These are phyloP conservation scores for Cetradonia linearis DNA, from an alignment of 495 filamentous ascomycete species.

Conservation along the genomic window DNA sequence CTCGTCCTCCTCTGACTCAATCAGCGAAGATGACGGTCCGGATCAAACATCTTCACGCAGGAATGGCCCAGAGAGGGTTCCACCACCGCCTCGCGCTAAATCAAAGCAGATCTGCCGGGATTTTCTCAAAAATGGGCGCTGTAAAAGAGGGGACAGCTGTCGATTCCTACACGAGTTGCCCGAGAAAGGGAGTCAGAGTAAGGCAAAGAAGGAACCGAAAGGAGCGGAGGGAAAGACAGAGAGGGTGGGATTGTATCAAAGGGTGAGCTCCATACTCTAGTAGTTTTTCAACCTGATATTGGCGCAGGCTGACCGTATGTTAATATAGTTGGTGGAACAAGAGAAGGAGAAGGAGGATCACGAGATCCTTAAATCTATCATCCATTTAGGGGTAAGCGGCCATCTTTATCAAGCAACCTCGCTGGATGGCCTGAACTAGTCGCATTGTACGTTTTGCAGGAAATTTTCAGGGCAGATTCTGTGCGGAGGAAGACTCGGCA, in stretches of 20 bases:
- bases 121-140: constrained; percentile 11
- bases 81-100: constrained; percentile 23
- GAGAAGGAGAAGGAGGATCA: constrained; percentile 38
- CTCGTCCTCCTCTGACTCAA: constrained; percentile 33
- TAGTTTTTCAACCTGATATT: background rate
- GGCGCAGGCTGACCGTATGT: constrained; percentile 18
- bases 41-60: constrained; percentile 36
- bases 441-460: background rate
- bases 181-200: constrained; percentile 1
- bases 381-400: constrained; percentile 37
- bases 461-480: background rate
- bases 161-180: constrained; percentile 9
- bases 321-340: constrained; percentile 37
- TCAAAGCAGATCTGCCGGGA: constrained; percentile 10
- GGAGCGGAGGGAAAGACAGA: background rate
- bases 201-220: background rate
- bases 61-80: constrained; percentile 34
- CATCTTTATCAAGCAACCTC: constrained; percentile 20
- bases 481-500: background rate
- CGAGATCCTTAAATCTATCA: constrained; percentile 37
- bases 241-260: constrained; percentile 19
- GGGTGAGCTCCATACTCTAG: constrained; percentile 7
- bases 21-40: constrained; percentile 34
- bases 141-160: constrained; percentile 12
- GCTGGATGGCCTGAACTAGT: background rate